Evolutionary conservation across 1,139 yeast genomes (phyloP), one percentile per base, ranked within the genome.

Genomic region (Hansenula sp.): DNA sequence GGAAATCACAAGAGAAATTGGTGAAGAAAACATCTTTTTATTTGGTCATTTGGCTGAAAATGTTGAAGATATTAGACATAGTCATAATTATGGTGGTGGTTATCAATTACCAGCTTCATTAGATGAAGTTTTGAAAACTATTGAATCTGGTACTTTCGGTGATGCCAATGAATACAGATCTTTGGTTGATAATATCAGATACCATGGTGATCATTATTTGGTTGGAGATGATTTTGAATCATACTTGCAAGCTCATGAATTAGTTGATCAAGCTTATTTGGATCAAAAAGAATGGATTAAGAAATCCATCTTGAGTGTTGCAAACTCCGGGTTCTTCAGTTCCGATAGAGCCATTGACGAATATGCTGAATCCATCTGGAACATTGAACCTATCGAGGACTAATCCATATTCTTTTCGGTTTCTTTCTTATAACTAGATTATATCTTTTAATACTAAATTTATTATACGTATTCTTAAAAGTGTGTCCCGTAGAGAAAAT

Each of bases 341-440:
- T 81, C 92, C 50, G 97, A 89, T 64, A 75, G 97, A 64, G 88
- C 95, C 61, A 83, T 89, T 58, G 86, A 82, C 53, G 97, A 90
- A 62, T 89, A 89, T 54, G 95, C 97, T 27, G 96, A 87, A 55
- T 78, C 82, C 48, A 88, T 89, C 57, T 90, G 97, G 97, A 84
- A 88, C 58, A 77, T 88, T 48, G 95, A 87, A 66, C 92, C 95
- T 14, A 63, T 77, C 43, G 34, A 35, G 32, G 48, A 43, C 18
- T 31, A 27, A 17, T 24, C 14, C 2, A 11, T 19, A 8, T 24
- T 6, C 18, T 20, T 29, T 29, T 33, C 10, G 22, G 4, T 19
- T 32, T 16, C 33, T 29, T 17, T 7, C 20, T 26, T 25, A 8
- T 11, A 25, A 9, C 12, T 25, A 7, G 12, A 8, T 13, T 25